These are phyloP conservation scores for Fraxinus xanthoxyloides DNA, from an alignment of 305 asterid species.

Conservation along the genomic window DNA sequence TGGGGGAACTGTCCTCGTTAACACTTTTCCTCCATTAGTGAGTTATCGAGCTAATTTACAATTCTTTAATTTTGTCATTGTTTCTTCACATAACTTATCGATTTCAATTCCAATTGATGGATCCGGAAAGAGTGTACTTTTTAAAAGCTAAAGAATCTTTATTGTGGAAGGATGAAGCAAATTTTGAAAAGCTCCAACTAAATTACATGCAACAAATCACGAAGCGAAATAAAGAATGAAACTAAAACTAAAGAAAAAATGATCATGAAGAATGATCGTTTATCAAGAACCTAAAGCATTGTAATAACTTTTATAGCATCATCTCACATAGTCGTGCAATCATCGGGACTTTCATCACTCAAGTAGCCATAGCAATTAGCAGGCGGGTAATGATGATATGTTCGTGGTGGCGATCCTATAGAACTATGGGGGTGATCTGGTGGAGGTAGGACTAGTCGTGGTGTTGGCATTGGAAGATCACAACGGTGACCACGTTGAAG, in stretches of 20 bases:
- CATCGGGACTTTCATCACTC: neutral
- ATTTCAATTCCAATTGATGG: neutral
- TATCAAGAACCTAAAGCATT: neutral
- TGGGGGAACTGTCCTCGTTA: neutral
- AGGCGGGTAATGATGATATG: neutral
- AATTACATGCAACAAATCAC: neutral
- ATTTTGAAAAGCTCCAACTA: neutral
- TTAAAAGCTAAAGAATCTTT: neutral
- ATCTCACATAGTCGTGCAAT: neutral
- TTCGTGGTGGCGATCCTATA: neutral
- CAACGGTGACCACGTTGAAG: neutral
- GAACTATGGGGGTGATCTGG: neutral
- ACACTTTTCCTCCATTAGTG: neutral
- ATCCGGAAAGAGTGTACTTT: neutral
- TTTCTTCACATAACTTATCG: neutral
- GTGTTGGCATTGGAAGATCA: neutral
- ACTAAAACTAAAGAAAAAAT: neutral
- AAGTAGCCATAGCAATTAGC: neutral
- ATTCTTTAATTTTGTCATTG: too few species aligned
- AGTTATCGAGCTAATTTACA: too few species aligned
- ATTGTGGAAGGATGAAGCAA: neutral
- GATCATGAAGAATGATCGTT: too few species aligned
- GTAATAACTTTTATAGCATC: neutral
- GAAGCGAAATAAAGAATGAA: neutral
- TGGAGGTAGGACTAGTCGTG: neutral